Evolutionary conservation across 139 green algal genomes (phyloP).

Genomic region (Ostreobium quekettii): DNA sequence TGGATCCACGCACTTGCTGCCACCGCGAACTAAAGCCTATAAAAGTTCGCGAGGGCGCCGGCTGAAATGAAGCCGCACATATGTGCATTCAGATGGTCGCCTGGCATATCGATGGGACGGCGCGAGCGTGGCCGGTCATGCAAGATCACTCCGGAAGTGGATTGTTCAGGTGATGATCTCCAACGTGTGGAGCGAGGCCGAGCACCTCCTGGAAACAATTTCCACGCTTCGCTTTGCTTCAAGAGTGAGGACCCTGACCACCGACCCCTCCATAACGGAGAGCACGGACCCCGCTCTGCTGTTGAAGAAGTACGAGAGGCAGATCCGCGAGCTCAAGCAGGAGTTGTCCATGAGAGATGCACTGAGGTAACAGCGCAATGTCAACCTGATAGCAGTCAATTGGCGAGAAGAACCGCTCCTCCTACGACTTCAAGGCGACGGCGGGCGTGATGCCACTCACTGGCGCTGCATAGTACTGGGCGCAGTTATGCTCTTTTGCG

Average conservation of each 20-base stretch:
- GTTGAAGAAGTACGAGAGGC: slow-evolving; percentile 51
- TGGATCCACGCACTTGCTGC: no score
- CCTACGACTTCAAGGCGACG: neutral
- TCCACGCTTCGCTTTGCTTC: slow-evolving; percentile 62
- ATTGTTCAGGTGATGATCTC: slow-evolving; percentile 56
- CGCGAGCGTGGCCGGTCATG: no score
- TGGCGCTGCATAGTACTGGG: neutral
- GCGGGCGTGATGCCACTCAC: neutral
- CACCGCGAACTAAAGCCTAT: no score
- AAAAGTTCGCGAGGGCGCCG: no score
- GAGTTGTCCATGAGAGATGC: slow-evolving; percentile 76
- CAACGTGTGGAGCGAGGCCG: slow-evolving; percentile 60
- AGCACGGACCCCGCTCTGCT: slow-evolving; percentile 53
- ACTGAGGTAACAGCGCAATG: slow-evolving; percentile 34
- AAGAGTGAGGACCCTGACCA: slow-evolving; percentile 42
- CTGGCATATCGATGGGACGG: no score
- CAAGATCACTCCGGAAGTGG: no score
- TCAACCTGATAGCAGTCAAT: neutral
- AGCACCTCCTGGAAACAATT: slow-evolving; percentile 61
- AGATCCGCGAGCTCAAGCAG: slow-evolving; percentile 72
- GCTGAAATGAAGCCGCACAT: no score
- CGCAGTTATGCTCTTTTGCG: neutral
- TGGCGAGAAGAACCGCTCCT: neutral
- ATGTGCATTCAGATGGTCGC: no score
- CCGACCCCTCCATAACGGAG: slow-evolving; percentile 54